Percentiles rank a stretch among this genome's conserved stretches.
Conservation (phyloP, 768 basidiomycete species). For the Mycena metata region DNA sequence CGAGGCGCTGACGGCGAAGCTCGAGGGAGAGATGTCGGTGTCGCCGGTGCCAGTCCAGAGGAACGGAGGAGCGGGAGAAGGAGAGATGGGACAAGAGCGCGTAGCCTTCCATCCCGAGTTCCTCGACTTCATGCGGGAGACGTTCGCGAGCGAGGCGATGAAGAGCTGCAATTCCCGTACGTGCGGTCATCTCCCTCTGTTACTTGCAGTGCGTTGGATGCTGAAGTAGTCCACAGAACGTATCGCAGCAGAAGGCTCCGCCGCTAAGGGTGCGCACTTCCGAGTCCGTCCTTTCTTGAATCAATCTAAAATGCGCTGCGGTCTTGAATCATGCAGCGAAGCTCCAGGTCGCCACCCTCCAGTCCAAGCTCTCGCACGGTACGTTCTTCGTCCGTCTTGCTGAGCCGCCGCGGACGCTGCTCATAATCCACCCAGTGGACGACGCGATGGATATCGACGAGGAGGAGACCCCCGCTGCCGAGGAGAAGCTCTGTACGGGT, state of each 20-base stretch:
- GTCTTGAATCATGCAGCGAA: not conserved
- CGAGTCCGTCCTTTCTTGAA: too few relatives aligned
- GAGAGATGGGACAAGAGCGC: not conserved
- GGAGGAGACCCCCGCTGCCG: too few relatives aligned
- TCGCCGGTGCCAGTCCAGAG: too few relatives aligned
- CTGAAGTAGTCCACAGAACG: not conserved
- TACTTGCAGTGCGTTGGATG: not conserved
- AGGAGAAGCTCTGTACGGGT: too few relatives aligned
- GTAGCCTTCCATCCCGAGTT: slow-evolving; percentile 15
- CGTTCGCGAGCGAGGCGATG: slow-evolving; percentile 12
- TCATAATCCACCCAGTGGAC: not conserved
- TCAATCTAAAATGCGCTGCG: too few relatives aligned
- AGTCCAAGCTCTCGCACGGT: not conserved
- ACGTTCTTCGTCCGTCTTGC: not conserved
- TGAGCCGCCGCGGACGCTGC: not conserved
- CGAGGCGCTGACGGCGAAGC: not conserved
- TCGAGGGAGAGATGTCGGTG: not conserved
- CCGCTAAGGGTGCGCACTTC: not conserved
- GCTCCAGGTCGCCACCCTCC: not conserved
- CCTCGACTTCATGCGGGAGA: slow-evolving; percentile 6
- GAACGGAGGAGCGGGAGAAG: too few relatives aligned
- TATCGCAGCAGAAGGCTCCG: not conserved
- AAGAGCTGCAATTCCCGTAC: not conserved
- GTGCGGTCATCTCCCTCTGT: not conserved
- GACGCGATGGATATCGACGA: not conserved